Evolutionary conservation across 441 rosid genomes (phyloP).

Genomic region (Geranium incanum): DNA sequence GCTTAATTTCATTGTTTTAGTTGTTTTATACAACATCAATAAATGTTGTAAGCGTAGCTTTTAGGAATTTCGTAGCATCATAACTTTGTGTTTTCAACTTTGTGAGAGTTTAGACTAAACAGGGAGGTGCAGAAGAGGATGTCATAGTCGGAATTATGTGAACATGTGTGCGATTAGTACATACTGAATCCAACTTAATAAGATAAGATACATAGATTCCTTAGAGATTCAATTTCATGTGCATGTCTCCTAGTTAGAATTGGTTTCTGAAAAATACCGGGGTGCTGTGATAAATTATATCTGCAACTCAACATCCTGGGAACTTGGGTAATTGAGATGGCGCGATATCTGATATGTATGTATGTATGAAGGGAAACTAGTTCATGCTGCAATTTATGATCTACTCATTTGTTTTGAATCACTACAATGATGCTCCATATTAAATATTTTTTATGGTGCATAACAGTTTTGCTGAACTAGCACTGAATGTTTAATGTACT

Average conservation of each 20-base stretch:
- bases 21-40: background rate
- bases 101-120: background rate
- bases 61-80: background rate
- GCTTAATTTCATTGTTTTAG: background rate
- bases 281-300: background rate
- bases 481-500: slow-evolving; percentile 11
- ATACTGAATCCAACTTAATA: background rate
- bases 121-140: background rate
- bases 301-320: slow-evolving; percentile 1
- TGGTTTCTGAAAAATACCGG: background rate
- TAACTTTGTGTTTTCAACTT: background rate
- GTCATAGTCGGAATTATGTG: background rate
- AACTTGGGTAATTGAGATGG: background rate
- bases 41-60: background rate
- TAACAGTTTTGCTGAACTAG: background rate
- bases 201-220: background rate
- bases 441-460: background rate
- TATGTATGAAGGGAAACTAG: background rate
- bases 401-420: background rate
- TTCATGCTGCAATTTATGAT: background rate
- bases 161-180: background rate
- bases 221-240: background rate
- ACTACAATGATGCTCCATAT: background rate
- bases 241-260: background rate
- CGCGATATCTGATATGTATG: background rate